Conservation (phyloP, 805 yeast genomes). For the Scheffersomyces ergatensis region DNA sequence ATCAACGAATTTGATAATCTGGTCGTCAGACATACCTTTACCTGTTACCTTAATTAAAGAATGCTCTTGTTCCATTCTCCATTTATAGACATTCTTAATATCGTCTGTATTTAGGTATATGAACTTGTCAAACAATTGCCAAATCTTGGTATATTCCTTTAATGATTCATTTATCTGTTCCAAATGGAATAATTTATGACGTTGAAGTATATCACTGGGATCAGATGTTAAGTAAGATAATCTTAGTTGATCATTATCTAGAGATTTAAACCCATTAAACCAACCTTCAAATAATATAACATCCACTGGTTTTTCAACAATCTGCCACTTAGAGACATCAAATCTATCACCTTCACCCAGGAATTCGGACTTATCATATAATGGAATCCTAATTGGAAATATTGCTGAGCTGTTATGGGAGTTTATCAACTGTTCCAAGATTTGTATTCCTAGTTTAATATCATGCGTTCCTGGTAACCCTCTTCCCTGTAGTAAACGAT, state of each 20-base stretch:
- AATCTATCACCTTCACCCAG: constrained; percentile 79
- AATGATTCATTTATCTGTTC: constrained; percentile 52
- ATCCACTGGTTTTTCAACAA: constrained; percentile 42
- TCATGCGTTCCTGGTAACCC: constrained; percentile 97
- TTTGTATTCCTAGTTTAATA: constrained; percentile 37
- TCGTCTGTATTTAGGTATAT: constrained; percentile 60
- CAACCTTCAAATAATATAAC: constrained; percentile 88
- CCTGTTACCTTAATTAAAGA: constrained; percentile 54
- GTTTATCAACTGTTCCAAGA: constrained; percentile 31
- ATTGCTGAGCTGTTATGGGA: neutral
- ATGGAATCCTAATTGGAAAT: constrained; percentile 44
- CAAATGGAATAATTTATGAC: constrained; percentile 24
- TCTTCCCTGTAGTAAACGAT: constrained; percentile 66
- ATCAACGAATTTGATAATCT: constrained; percentile 68
- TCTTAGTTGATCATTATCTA: constrained; percentile 19
- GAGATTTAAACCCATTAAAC: constrained; percentile 72
- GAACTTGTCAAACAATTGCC: constrained; percentile 60
- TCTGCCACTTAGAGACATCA: constrained; percentile 36
- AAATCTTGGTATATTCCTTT: constrained; percentile 48
- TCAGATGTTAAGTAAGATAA: constrained; percentile 16
- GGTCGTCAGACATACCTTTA: constrained; percentile 73
- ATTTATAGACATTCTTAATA: constrained; percentile 61
- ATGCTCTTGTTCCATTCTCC: constrained; percentile 82
- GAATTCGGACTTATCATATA: constrained; percentile 73
- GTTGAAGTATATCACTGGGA: constrained; percentile 14